Percentiles rank a stretch among this genome's conserved stretches.
Evolutionary conservation across 768 basidiomycete species (phyloP).

Genomic region (Pleurotus salmoneostramineus): DNA sequence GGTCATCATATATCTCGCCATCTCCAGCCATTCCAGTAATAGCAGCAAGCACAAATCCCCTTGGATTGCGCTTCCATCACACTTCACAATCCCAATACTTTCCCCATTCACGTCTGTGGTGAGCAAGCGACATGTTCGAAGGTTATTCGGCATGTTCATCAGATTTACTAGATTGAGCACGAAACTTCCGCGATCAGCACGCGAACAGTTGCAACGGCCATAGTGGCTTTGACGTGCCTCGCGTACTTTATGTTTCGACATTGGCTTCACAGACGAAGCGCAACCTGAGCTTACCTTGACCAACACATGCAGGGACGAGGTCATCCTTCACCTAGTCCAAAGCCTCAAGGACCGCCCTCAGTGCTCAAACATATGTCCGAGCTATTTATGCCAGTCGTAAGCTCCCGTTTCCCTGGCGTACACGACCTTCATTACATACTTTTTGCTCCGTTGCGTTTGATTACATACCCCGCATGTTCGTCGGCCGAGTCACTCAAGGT

Average conservation of each 20-base stretch:
- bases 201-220: constrained; percentile 35
- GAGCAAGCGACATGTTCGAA: constrained; percentile 15
- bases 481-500: not conserved
- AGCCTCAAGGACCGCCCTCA: too few relatives aligned
- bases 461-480: not conserved
- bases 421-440: not conserved
- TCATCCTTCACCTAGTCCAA: not conserved
- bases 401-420: not conserved
- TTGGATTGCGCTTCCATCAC: constrained; percentile 39
- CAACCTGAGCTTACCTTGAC: not conserved
- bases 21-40: constrained; percentile 22
- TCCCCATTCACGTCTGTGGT: constrained; percentile 81
- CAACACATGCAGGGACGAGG: not conserved
- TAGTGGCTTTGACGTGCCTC: constrained; percentile 35
- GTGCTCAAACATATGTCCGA: not conserved
- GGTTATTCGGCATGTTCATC: not conserved
- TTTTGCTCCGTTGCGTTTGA: not conserved
- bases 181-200: constrained; percentile 63
- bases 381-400: not conserved
- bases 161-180: constrained; percentile 58
- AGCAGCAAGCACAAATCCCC: constrained; percentile 17
- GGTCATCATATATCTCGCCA: constrained; percentile 29
- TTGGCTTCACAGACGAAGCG: constrained; percentile 22
- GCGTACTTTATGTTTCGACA: constrained; percentile 40
- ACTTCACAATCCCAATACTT: constrained; percentile 75